Evolutionary conservation across 2,329 filamentous ascomycete genomes (phyloP).

Genomic region (Ophiobolus disseminans): DNA sequence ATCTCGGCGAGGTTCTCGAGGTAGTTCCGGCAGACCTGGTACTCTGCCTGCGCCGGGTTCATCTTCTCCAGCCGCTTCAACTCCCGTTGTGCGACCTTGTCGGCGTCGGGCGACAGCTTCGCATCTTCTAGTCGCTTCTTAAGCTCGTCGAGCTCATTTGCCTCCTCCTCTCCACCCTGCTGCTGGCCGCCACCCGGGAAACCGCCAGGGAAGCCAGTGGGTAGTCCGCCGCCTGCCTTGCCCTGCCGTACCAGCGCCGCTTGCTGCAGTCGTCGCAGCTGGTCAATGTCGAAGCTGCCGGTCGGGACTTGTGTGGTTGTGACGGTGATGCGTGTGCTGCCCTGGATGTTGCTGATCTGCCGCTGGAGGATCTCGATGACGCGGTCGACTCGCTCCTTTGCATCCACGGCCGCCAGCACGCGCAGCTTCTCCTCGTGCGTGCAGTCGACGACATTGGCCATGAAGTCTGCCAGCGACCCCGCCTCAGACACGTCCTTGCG

Average conservation of each 20-base stretch:
- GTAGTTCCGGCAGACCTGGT: conserved; percentile 91
- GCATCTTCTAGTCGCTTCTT: conserved; percentile 86
- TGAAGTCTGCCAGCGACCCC: conserved; percentile 89
- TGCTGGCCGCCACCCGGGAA: conserved; percentile 53
- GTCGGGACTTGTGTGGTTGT: conserved; percentile 67
- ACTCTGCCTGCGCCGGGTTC: conserved; percentile 94
- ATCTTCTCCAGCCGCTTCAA: conserved; percentile 90
- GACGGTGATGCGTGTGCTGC: conserved; percentile 83
- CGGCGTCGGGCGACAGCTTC: conserved; percentile 80
- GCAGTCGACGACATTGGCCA: conserved; percentile 89
- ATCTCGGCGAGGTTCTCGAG: conserved; percentile 93
- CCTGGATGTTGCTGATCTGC: conserved; percentile 84
- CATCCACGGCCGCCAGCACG: conserved; percentile 79
- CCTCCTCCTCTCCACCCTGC: conserved; percentile 72
- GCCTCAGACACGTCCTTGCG: conserved; percentile 83
- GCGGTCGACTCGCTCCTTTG: conserved; percentile 78
- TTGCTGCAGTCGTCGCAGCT: conserved; percentile 52
- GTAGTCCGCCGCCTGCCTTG: conserved; percentile 41
- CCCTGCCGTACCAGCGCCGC: conserved; percentile 49
- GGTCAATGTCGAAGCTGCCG: conserved; percentile 53
- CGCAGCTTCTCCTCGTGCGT: conserved; percentile 90
- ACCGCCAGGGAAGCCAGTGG: conserved; percentile 50
- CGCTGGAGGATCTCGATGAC: conserved; percentile 84
- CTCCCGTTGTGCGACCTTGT: conserved; percentile 90
- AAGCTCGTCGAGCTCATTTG: conserved; percentile 88